phyloP scores from a whole-genome alignment of 2,329 filamentous ascomycete genomes.

The Fusarium decemcellulare region DNA sequence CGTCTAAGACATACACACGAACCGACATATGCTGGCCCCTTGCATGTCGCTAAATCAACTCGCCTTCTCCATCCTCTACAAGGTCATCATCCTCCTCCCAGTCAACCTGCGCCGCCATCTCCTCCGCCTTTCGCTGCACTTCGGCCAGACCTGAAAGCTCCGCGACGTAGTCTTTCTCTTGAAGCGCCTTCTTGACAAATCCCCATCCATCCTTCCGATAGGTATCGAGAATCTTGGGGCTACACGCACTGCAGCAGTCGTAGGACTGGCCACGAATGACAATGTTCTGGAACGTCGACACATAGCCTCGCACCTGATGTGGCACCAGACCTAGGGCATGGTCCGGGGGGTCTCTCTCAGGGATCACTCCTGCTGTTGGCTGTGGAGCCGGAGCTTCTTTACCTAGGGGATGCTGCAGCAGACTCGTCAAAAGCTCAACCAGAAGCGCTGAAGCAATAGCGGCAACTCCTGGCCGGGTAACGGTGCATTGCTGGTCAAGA shows the following conservation, averaged over 20 bases:
- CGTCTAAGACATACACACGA: slow-evolving; percentile 16
- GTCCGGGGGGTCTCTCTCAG: slow-evolving; percentile 69
- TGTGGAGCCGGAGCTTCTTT: slow-evolving; percentile 72
- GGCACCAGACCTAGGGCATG: slow-evolving; percentile 80
- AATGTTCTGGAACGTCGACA: slow-evolving; percentile 81
- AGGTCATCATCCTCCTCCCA: slow-evolving; percentile 72
- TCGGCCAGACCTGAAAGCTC: slow-evolving; percentile 82
- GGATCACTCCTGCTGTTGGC: slow-evolving; percentile 54
- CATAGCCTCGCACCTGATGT: slow-evolving; percentile 85
- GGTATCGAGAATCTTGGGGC: slow-evolving; percentile 75
- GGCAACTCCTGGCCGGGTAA: slow-evolving; percentile 93
- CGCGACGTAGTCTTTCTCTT: slow-evolving; percentile 83
- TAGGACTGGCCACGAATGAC: slow-evolving; percentile 82
- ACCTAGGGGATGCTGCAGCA: slow-evolving; percentile 88
- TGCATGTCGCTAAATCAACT: slow-evolving; percentile 26
- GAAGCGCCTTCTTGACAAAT: slow-evolving; percentile 81
- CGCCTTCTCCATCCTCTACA: slow-evolving; percentile 28
- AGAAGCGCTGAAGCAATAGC: slow-evolving; percentile 92
- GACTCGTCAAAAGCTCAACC: slow-evolving; percentile 89
- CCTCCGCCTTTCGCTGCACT: slow-evolving; percentile 73
- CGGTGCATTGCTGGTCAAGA: slow-evolving; percentile 97
- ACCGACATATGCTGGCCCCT: neutral
- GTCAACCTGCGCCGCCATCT: slow-evolving; percentile 67
- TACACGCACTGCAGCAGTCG: slow-evolving; percentile 86
- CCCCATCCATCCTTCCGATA: slow-evolving; percentile 80